Evolutionary conservation across 768 basidiomycete species (phyloP).

Genomic region (Boletus reticuloceps): DNA sequence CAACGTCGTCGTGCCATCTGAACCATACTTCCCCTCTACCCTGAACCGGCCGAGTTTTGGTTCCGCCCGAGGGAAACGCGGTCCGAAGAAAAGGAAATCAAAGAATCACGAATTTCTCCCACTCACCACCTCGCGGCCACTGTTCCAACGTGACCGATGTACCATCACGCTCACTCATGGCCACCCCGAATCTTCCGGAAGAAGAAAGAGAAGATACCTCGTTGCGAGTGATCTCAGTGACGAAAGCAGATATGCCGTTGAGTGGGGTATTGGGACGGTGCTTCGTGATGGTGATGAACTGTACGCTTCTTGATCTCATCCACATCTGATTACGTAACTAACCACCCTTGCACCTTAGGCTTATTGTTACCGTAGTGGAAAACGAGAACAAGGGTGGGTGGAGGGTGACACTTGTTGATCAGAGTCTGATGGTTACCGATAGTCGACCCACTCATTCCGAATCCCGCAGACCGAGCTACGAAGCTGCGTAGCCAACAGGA

Average conservation of each 20-base stretch:
- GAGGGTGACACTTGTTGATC: neutral
- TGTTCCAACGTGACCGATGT: slow-evolving; percentile 89
- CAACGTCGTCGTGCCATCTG: slow-evolving; percentile 81
- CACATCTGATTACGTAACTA: neutral
- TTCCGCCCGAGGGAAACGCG: slow-evolving; percentile 31
- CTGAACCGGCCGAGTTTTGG: slow-evolving; percentile 53
- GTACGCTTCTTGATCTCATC: slow-evolving; percentile 32
- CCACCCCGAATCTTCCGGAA: slow-evolving; percentile 59
- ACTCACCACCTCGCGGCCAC: slow-evolving; percentile 68
- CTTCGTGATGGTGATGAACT: slow-evolving; percentile 92
- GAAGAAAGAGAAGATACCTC: slow-evolving; percentile 68
- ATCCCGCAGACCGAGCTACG: slow-evolving; percentile 66
- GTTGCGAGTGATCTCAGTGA: slow-evolving; percentile 95
- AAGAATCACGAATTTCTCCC: slow-evolving; percentile 62
- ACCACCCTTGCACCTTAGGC: slow-evolving; percentile 33
- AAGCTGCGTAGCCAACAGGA: slow-evolving; percentile 93
- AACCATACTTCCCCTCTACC: slow-evolving; percentile 78
- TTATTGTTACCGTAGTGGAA: slow-evolving; percentile 89
- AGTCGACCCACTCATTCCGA: slow-evolving; percentile 72
- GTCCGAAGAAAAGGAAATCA: slow-evolving; percentile 59
- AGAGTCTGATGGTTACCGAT: slow-evolving; percentile 5
- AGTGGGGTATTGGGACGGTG: slow-evolving; percentile 98
- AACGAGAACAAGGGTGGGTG: slow-evolving; percentile 82
- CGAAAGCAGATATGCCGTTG: slow-evolving; percentile 91
- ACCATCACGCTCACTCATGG: slow-evolving; percentile 89